Conservation (phyloP, 306 rosid species). For the Sophora flavescens region DNA sequence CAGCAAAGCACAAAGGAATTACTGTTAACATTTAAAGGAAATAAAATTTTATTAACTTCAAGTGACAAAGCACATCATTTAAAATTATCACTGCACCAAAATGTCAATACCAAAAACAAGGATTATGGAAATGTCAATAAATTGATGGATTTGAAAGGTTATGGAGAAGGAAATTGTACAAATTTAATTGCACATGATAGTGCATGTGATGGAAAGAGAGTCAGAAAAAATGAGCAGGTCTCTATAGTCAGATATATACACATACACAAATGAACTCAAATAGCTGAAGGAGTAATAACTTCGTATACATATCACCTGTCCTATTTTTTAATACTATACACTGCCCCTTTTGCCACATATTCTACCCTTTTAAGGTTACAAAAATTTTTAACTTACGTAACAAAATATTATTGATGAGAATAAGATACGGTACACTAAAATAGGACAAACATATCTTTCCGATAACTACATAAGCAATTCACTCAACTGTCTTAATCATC, state of each 20-base stretch:
- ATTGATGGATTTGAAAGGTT: conserved; percentile 8
- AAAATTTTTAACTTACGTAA: too few species aligned
- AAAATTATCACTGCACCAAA: background rate
- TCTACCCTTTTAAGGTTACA: too few species aligned
- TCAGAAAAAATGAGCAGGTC: conserved; percentile 8
- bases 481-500: conserved; percentile 1
- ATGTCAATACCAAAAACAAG: conserved; percentile 9
- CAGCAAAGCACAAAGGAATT: conserved; percentile 36
- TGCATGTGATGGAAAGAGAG: conserved; percentile 7
- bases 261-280: background rate
- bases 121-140: conserved; percentile 28
- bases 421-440: too few species aligned
- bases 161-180: background rate
- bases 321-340: too few species aligned
- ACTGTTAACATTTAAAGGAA: conserved; percentile 23
- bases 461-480: background rate
- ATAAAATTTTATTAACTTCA: conserved; percentile 26
- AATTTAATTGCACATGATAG: conserved; percentile 9
- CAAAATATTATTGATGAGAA: too few species aligned
- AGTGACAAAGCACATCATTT: conserved; percentile 10
- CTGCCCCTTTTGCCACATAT: too few species aligned
- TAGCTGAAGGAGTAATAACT: background rate
- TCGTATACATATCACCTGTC: too few species aligned
- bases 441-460: too few species aligned
- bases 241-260: background rate